Percentiles rank a stretch among this genome's conserved stretches.
Evolutionary conservation across 2,329 filamentous ascomycete genomes (phyloP).

Genomic region (Penicillium polonicum): DNA sequence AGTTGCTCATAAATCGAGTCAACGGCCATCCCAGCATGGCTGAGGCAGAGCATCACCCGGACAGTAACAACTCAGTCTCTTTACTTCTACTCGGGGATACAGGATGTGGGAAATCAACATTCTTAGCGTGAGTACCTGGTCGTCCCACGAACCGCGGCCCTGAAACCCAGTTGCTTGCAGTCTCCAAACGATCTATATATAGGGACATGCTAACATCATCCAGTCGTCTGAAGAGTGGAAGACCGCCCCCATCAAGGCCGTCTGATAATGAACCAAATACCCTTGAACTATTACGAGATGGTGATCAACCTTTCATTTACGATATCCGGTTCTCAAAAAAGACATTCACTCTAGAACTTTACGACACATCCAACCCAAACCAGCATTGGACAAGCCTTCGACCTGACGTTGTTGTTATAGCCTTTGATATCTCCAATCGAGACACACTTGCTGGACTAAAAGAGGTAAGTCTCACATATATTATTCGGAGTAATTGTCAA

Average conservation of each 20-base stretch:
- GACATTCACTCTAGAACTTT: slow-evolving; percentile 55
- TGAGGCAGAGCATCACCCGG: not conserved
- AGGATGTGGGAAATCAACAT: slow-evolving; percentile 62
- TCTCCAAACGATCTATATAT: not conserved
- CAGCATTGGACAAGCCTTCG: slow-evolving; percentile 55
- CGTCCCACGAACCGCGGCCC: too few species aligned
- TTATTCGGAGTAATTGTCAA: not conserved
- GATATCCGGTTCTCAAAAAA: slow-evolving; percentile 58
- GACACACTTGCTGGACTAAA: slow-evolving; percentile 50
- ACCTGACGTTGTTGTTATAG: slow-evolving; percentile 57
- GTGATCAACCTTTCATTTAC: slow-evolving; percentile 60
- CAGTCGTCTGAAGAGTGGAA: slow-evolving; percentile 24
- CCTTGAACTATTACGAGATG: slow-evolving; percentile 51
- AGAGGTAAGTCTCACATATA: slow-evolving; percentile 25
- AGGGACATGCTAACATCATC: not conserved
- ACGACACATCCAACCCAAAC: slow-evolving; percentile 57
- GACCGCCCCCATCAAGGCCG: slow-evolving; percentile 11
- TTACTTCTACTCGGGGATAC: slow-evolving; percentile 59
- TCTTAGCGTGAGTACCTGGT: slow-evolving; percentile 56
- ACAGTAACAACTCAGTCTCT: slow-evolving; percentile 28
- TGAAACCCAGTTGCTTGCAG: not conserved
- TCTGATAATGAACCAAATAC: slow-evolving; percentile 31
- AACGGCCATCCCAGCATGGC: slow-evolving; percentile 5
- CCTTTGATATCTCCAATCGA: slow-evolving; percentile 58
- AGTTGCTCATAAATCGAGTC: not conserved